phyloP scores from a whole-genome alignment of 495 filamentous ascomycete species.

The Lineolata rhizophorae region DNA sequence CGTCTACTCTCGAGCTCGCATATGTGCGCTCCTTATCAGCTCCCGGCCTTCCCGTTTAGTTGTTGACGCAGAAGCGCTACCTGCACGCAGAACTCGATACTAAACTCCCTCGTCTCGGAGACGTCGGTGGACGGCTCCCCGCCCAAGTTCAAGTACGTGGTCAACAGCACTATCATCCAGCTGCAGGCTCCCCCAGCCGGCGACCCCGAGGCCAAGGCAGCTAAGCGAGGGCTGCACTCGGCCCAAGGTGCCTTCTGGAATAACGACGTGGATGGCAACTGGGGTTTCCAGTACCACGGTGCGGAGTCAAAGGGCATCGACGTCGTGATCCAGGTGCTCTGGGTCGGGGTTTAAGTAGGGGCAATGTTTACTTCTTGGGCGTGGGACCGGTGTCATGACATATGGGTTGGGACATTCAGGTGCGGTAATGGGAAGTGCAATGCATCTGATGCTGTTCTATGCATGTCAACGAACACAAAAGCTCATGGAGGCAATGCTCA shows the following conservation, averaged over 20 bases:
- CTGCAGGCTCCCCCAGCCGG: constrained; percentile 36
- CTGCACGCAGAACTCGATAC: constrained; percentile 48
- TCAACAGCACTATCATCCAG: constrained; percentile 96
- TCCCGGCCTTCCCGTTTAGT: too few species aligned
- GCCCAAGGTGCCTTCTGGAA: constrained; percentile 94
- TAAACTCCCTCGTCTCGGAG: constrained; percentile 67
- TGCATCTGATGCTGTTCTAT: too few species aligned
- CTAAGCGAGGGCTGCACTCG: constrained; percentile 85
- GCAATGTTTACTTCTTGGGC: too few species aligned
- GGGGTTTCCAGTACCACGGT: constrained; percentile 86
- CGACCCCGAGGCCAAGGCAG: constrained; percentile 22
- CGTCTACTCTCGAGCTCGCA: constrained; percentile 19
- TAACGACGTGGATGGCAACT: constrained; percentile 91
- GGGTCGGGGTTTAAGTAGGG: too few species aligned
- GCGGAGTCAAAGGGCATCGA: constrained; percentile 71
- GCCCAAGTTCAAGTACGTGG: constrained; percentile 62
- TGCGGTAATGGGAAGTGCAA: too few species aligned
- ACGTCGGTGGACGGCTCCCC: constrained; percentile 26
- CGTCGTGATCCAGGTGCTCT: constrained; percentile 77
- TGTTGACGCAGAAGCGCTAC: neutral
- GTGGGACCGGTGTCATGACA: too few species aligned
- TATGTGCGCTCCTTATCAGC: too few species aligned
- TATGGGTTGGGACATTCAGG: too few species aligned
- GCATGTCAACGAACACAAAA: too few species aligned
- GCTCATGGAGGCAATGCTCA: too few species aligned